These are phyloP conservation scores for Citrus mangshanensis DNA, from an alignment of 345 rosid species.

Conservation along the genomic window DNA sequence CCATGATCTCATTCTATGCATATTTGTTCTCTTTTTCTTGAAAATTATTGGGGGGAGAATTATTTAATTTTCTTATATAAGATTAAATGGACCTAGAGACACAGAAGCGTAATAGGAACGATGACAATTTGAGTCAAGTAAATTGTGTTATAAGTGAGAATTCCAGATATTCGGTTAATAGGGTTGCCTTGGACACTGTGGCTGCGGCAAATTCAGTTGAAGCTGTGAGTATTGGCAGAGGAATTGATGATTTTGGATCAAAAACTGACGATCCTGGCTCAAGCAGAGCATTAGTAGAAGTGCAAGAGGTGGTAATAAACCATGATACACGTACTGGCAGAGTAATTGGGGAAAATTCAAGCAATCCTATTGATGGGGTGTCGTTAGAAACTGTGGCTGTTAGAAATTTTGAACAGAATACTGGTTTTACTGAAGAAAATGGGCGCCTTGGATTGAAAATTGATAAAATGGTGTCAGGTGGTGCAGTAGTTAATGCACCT, in stretches of 20 bases:
- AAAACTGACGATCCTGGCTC: background rate
- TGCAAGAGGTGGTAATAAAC: slow-evolving; percentile 24
- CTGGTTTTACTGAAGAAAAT: slow-evolving; percentile 20
- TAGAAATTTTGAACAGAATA: slow-evolving; percentile 16
- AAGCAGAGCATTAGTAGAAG: background rate
- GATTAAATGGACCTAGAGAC: slow-evolving; percentile 37
- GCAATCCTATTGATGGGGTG: slow-evolving; percentile 17
- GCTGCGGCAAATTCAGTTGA: slow-evolving; percentile 19
- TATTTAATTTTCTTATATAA: background rate
- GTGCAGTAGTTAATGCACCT: slow-evolving; percentile 19
- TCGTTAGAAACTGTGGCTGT: slow-evolving; percentile 17
- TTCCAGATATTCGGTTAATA: slow-evolving; percentile 21
- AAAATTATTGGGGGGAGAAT: slow-evolving; percentile 4
- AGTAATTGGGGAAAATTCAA: slow-evolving; percentile 23
- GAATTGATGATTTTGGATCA: slow-evolving; percentile 20
- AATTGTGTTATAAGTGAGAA: slow-evolving; percentile 13
- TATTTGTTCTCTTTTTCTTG: background rate
- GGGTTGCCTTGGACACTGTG: slow-evolving; percentile 24
- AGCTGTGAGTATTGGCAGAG: slow-evolving; percentile 14
- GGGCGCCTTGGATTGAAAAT: slow-evolving; percentile 16
- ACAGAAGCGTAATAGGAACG: slow-evolving; percentile 10
- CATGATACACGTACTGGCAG: slow-evolving; percentile 11
- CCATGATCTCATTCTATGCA: background rate
- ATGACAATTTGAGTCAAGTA: slow-evolving; percentile 18
- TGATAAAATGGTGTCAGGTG: slow-evolving; percentile 8